phyloP scores from a whole-genome alignment of 176 grass and related monocot species.

The Rhynchospora tenuis region DNA sequence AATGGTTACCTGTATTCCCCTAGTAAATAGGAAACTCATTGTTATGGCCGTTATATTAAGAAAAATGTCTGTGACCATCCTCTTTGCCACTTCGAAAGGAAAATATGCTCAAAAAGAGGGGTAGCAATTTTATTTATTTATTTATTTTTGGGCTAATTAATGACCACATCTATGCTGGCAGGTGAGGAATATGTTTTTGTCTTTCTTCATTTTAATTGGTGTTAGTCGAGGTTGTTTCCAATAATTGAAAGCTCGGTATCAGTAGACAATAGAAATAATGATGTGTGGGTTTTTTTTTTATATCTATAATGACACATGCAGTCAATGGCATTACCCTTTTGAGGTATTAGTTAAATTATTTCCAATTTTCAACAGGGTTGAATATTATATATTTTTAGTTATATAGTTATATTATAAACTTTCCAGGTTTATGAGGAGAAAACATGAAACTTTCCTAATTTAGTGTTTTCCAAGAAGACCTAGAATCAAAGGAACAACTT shows the following conservation, averaged over 20 bases:
- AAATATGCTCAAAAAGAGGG: background rate
- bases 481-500: background rate
- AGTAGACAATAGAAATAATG: background rate
- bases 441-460: background rate
- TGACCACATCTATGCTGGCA: background rate
- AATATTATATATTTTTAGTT: background rate
- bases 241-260: background rate
- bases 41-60: background rate
- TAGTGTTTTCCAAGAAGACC: background rate
- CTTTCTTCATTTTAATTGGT: background rate
- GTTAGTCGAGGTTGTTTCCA: background rate
- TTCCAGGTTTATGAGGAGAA: background rate
- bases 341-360: background rate
- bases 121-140: background rate
- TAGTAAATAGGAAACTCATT: background rate
- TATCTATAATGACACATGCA: background rate
- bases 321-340: background rate
- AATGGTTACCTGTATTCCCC: background rate
- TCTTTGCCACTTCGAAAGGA: background rate
- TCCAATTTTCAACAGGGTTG: background rate
- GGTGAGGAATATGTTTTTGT: background rate
- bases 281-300: background rate
- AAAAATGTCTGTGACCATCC: background rate
- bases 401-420: background rate
- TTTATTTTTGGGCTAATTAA: background rate